Evolutionary conservation across 208 protist genomes (phyloP), one percentile per base, ranked within the genome.

Genomic region (Naegleria fowleri): DNA sequence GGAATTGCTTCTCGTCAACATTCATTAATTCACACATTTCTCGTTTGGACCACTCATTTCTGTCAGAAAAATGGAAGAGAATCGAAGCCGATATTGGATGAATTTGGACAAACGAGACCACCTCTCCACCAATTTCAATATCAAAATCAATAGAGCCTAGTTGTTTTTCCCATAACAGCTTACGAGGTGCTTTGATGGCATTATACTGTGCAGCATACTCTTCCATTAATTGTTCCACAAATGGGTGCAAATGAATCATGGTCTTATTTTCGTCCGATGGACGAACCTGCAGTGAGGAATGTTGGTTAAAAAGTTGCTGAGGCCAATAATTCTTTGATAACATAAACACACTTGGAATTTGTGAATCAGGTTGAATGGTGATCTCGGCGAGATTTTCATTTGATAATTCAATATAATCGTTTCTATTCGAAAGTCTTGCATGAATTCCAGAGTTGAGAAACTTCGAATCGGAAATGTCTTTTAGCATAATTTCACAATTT

Each of bases 401-500:
- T 29, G 13, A 16, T 43, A 85, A 29, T 85, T 22, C 36, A 85
- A 85, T 43, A 19, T 85, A 43, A 85, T 16, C 9, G 29, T 5
- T 85, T 41, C 85, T 83, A 90, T 19, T 79, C 5, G 33, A 5
- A 83, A 40, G 86, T 15, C 22, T 67, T 55, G 88, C 7, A 7
- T 76, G 55, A 90, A 93, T 93, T 16, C 91, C 84, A 83, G 36
- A 91, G 41, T 92, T 93, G 40, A 95, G 41, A 51, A 94, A 86
- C 55, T 95, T 95, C 7, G 94, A 95, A 75, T 95, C 94, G n/a
- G 88, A 5, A 29, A 95, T 91, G 89, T 95, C 94, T 83, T 94
- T 94, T 16, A 95, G 83, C 94, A 95, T 95, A 41, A 94, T 92
- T 91, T 95, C 94, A 91, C 94, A 95, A 59, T 93, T 90, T 29